Evolutionary conservation across 495 filamentous ascomycete species (phyloP).

Genomic region (Aspergillus campestris): DNA sequence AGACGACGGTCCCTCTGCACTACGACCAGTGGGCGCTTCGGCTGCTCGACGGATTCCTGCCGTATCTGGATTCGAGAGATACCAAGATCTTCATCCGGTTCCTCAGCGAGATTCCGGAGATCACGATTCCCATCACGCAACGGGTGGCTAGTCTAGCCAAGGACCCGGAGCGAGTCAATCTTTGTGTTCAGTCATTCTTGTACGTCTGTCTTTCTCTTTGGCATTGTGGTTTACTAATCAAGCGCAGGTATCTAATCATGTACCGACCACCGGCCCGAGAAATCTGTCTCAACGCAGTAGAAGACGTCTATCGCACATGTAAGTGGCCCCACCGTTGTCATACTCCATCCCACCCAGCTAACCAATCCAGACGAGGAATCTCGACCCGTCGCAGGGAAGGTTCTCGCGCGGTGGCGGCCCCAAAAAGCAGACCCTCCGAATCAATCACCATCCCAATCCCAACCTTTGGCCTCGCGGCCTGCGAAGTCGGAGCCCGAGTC

Average conservation of each 20-base stretch:
- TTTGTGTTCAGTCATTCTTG: conserved; percentile 54
- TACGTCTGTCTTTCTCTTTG: conserved; percentile 23
- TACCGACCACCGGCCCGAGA: conserved; percentile 76
- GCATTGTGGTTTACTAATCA: conserved; percentile 5
- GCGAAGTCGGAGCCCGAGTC: background rate
- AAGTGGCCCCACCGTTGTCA: conserved; percentile 5
- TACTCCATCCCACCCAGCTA: conserved; percentile 3
- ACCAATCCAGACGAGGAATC: conserved; percentile 35
- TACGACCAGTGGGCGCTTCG: conserved; percentile 76
- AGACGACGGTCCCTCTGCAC: conserved; percentile 37
- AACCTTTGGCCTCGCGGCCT: conserved; percentile 9
- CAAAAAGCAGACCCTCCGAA: conserved; percentile 9
- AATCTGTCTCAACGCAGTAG: conserved; percentile 70
- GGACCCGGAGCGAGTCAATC: conserved; percentile 71
- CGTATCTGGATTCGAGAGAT: conserved; percentile 80
- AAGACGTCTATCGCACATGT: conserved; percentile 74
- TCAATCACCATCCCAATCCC: conserved; percentile 6
- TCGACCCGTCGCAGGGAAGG: conserved; percentile 34
- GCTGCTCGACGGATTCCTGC: conserved; percentile 77
- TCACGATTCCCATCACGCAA: conserved; percentile 59
- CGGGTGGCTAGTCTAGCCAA: conserved; percentile 72
- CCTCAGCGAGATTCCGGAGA: conserved; percentile 80
- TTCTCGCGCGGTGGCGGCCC: conserved; percentile 37
- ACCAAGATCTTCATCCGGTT: conserved; percentile 77
- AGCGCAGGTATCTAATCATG: conserved; percentile 66